Evolutionary conservation across 129 eudicot species (phyloP).

Genomic region (Flaveria trinervia): DNA sequence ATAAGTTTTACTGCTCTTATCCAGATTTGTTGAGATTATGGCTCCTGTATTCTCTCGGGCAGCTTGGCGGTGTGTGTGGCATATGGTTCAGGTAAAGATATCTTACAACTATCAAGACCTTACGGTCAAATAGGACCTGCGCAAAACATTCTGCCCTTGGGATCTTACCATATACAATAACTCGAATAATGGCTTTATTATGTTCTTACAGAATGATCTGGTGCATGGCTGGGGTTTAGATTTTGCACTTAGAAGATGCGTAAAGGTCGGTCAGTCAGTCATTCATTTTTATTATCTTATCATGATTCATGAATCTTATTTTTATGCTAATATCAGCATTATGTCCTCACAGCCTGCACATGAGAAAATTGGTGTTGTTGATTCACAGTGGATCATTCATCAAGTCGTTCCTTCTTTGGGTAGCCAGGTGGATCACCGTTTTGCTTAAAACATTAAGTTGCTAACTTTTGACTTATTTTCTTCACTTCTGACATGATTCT

Average conservation of each 20-base stretch:
- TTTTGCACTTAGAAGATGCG: conserved; percentile 97
- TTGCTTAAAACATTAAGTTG: background rate
- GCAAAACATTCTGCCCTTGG: background rate
- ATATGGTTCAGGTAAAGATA: conserved; percentile 89
- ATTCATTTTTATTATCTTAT: conserved; percentile 10
- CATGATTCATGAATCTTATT: conserved; percentile 1
- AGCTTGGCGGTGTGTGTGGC: conserved; percentile 99
- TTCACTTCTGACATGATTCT: background rate
- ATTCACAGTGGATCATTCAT: conserved; percentile 96
- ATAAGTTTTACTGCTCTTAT: conserved; percentile 1
- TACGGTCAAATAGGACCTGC: background rate
- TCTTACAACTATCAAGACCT: conserved; percentile 16
- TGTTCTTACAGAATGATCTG: conserved; percentile 77
- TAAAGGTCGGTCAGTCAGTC: conserved; percentile 51
- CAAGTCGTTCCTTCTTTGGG: conserved; percentile 98
- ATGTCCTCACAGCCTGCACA: conserved; percentile 81
- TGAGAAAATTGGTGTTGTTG: conserved; percentile 94
- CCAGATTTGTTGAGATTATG: conserved; percentile 98
- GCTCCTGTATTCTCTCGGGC: conserved; percentile 96
- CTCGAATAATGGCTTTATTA: conserved; percentile 1
- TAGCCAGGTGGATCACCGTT: conserved; percentile 59
- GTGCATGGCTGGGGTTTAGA: conserved; percentile 99
- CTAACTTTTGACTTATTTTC: background rate
- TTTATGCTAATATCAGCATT: background rate
- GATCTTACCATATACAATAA: background rate